Evolutionary conservation across 495 filamentous ascomycete species (phyloP), one percentile per base, ranked within the genome.

Genomic region (Neurospora intermedia): DNA sequence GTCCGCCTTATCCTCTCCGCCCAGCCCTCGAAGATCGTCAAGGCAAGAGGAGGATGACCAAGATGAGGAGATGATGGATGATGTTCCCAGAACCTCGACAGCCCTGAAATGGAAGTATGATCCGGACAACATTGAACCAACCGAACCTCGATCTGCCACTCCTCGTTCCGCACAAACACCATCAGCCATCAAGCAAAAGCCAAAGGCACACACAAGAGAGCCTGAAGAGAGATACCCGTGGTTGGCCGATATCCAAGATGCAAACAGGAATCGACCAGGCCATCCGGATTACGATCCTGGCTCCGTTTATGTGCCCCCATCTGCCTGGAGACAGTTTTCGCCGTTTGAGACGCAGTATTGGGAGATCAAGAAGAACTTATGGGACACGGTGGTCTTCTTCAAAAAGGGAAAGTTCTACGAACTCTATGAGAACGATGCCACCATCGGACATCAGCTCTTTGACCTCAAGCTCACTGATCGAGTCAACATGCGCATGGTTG

Each of bases 361-460:
- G 96, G 94, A 97, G 78, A 98, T 99, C 81, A 99, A 99, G 85
- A 92, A 94, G 81, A 97, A 97, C 70, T 93, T 95, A 75, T 97
- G 92, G 92, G 93, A 97, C 74, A 98, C 94, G 0, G 91, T 99
- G 27, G 96, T 99, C 16, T 99, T 99, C 83, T 99, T 99, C 87
- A 98, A 97, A 83, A 99, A 99, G 83, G 96, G 96, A 73, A 99
- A 99, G 80, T 99, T 99, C 82, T 99, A 97, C 80, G 96, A 99
- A 79, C 87, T 99, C 1, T 99, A 98, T 79, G 96, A 99, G 79
- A 96, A 97, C 74, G 96, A 99, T 84, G 96, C 96, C 16, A 98
- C 95, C 0, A 93, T 99, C 72, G 96, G 96, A 15, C 93, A 98
- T 79, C 96, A 98, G 81, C 85, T 97, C 35, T 99, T 99, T 78